phyloP scores from a whole-genome alignment of 140 eudicot genomes.

The Ambrosia hybrid region DNA sequence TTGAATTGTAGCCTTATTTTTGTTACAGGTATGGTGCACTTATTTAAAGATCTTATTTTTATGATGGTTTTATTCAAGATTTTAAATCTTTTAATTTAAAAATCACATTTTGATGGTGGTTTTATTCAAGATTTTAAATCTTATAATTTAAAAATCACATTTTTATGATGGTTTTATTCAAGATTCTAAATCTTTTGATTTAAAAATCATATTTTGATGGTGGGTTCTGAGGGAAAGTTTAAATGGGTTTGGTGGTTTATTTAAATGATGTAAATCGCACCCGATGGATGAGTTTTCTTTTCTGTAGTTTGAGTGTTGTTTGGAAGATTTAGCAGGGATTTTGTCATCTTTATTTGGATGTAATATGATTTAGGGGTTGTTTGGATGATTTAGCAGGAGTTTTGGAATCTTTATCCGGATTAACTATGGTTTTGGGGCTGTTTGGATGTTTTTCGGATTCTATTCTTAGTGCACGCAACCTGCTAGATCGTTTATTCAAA shows the following conservation, averaged over 20 bases:
- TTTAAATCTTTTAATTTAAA: not conserved
- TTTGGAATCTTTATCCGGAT: not conserved
- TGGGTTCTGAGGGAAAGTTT: not conserved
- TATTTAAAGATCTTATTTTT: not conserved
- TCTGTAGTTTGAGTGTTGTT: not conserved
- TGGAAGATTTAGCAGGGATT: not conserved
- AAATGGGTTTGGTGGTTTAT: no score
- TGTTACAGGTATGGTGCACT: conserved; percentile 56
- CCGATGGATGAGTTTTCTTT: not conserved
- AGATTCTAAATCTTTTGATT: no score
- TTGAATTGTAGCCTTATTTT: conserved; percentile 83
- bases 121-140: not conserved
- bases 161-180: not conserved
- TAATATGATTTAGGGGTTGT: conserved; percentile 1
- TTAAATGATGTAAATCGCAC: no score
- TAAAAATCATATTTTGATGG: not conserved
- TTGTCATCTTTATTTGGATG: not conserved
- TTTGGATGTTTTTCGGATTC: not conserved
- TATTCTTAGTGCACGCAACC: not conserved
- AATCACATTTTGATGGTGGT: not conserved
- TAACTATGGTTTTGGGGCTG: no score
- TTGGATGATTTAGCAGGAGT: not conserved
- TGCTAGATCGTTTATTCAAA: not conserved
- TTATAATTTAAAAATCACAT: not conserved
- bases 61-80: not conserved